A percentile compares a stretch with the other conserved stretches of the same genome.
These are phyloP conservation scores for Echites panduratus DNA, from an alignment of 257 asterid species.

Conservation along the genomic window DNA sequence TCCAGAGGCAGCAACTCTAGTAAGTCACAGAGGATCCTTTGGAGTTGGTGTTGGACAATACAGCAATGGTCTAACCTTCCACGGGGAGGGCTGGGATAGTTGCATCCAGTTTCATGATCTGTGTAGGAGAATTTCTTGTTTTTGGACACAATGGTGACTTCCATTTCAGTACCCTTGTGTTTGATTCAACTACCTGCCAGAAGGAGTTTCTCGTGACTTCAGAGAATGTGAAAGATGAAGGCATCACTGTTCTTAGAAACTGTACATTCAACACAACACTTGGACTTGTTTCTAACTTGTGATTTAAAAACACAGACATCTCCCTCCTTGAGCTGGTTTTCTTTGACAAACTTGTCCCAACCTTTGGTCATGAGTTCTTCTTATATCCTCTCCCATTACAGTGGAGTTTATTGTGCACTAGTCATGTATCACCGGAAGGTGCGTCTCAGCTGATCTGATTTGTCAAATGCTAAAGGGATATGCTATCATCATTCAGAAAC, in stretches of 20 bases:
- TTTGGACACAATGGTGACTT: slow-evolving; percentile 16
- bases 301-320: slow-evolving; percentile 20
- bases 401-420: slow-evolving; percentile 14
- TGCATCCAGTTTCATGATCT: neutral
- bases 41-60: neutral
- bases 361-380: neutral
- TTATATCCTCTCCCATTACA: neutral
- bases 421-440: slow-evolving; percentile 13
- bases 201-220: slow-evolving; percentile 11
- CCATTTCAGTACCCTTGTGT: slow-evolving; percentile 11
- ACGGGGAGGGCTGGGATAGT: neutral
- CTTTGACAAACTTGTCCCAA: slow-evolving; percentile 12
- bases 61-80: neutral
- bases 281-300: neutral
- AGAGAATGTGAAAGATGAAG: neutral
- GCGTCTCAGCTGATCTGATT: slow-evolving; percentile 6
- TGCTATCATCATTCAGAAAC: slow-evolving; percentile 10
- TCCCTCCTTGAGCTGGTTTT: slow-evolving; percentile 21
- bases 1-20: slow-evolving; percentile 9
- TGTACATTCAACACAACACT: neutral
- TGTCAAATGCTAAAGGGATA: slow-evolving; percentile 17
- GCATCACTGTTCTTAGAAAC: too few species aligned
- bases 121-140: slow-evolving; percentile 18
- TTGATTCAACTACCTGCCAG: slow-evolving; percentile 18
- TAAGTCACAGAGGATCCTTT: slow-evolving; percentile 17